phyloP scores from a whole-genome alignment of 805 yeast species.

The Pichia scutulata region DNA sequence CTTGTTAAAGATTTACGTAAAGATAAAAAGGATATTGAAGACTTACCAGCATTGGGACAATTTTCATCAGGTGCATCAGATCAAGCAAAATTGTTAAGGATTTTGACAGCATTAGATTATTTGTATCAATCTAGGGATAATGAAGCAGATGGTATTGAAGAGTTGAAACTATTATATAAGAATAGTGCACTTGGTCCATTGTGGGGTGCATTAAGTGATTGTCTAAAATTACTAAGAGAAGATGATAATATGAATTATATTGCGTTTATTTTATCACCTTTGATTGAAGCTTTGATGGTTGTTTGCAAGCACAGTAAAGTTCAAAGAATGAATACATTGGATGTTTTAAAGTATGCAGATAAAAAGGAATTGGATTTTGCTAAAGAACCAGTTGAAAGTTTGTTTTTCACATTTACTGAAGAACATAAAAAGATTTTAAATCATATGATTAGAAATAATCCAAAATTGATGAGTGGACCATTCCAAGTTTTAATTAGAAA shows the following conservation, averaged over 20 bases:
- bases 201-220: slow-evolving; percentile 80
- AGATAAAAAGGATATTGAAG: slow-evolving; percentile 36
- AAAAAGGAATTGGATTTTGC: slow-evolving; percentile 58
- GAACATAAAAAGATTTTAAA: slow-evolving; percentile 82
- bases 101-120: slow-evolving; percentile 82
- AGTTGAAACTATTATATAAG: slow-evolving; percentile 54
- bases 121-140: slow-evolving; percentile 46
- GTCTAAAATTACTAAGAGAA: slow-evolving; percentile 56
- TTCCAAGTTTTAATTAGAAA: slow-evolving; percentile 82
- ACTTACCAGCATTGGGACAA: slow-evolving; percentile 41
- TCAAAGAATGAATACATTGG: slow-evolving; percentile 47
- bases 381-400: slow-evolving; percentile 64
- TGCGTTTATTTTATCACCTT: slow-evolving; percentile 75
- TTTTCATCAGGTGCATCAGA: slow-evolving; percentile 78
- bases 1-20: slow-evolving; percentile 39
- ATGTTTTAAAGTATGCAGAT: slow-evolving; percentile 56
- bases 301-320: slow-evolving; percentile 84
- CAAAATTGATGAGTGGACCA: slow-evolving; percentile 93
- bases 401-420: slow-evolving; percentile 82
- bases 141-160: slow-evolving; percentile 32
- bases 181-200: slow-evolving; percentile 63
- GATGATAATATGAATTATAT: slow-evolving; percentile 49
- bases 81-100: slow-evolving; percentile 81
- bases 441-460: slow-evolving; percentile 84
- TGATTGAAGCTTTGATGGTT: slow-evolving; percentile 90